Evolutionary conservation across 805 yeast genomes (phyloP).

Genomic region (Kuraishia ogatae): DNA sequence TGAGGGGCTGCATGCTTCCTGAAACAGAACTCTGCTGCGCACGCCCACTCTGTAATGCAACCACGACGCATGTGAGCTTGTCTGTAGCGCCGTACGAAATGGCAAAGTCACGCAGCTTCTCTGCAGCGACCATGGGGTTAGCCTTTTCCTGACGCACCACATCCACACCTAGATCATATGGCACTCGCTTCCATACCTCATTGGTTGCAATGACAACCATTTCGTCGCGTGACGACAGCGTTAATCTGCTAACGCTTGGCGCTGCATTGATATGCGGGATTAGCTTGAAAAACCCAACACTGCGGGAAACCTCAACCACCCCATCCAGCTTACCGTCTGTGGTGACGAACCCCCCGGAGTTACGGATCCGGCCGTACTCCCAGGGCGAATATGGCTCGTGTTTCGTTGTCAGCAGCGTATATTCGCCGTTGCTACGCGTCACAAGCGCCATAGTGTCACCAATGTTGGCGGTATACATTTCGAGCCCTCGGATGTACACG

Average conservation of each 20-base stretch:
- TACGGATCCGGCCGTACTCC: constrained; percentile 81
- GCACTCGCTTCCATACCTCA: constrained; percentile 77
- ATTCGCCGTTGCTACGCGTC: constrained; percentile 76
- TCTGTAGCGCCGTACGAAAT: constrained; percentile 83
- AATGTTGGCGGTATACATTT: constrained; percentile 72
- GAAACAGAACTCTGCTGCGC: constrained; percentile 19
- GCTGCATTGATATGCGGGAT: constrained; percentile 86
- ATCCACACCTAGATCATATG: constrained; percentile 84
- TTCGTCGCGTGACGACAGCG: constrained; percentile 65
- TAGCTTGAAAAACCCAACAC: constrained; percentile 82
- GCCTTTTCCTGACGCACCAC: constrained; percentile 73
- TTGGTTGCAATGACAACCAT: constrained; percentile 77
- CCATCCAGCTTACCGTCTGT: constrained; percentile 84
- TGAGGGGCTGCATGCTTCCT: constrained; percentile 20
- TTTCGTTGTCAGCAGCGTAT: constrained; percentile 56
- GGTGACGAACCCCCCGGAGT: constrained; percentile 85
- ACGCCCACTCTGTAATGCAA: constrained; percentile 53
- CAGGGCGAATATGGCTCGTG: constrained; percentile 77
- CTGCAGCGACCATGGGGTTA: constrained; percentile 88
- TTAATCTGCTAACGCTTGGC: constrained; percentile 63
- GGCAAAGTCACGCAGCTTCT: constrained; percentile 88
- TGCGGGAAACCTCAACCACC: constrained; percentile 73
- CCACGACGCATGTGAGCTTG: constrained; percentile 71
- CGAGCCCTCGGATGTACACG: constrained; percentile 64
- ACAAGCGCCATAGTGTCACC: constrained; percentile 86